Base-by-base conservation (phyloP, 495 filamentous ascomycete genomes). In the Aeminium ludgeri region DNA sequence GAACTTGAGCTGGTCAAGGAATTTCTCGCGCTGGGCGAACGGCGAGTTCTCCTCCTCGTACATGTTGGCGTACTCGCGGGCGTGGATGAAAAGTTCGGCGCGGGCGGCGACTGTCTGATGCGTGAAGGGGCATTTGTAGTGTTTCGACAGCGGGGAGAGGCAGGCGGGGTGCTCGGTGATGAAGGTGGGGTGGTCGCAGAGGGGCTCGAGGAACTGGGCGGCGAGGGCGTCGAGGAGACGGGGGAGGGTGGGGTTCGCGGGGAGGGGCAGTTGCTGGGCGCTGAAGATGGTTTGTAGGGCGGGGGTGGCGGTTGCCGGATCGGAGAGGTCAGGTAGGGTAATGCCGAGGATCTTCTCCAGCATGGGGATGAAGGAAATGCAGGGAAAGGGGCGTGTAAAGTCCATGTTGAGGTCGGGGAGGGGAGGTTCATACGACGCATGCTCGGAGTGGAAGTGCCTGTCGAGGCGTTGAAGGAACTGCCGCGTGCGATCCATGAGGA, bases 1-100 rank as follows among this genome's bases (percentile, higher is more conserved):
- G 27, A 51, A 70, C 20, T 60, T 56, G 2, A 72, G 44, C 52
- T 82, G 78, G 43, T 70, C 65, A 42, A 67, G 59, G 40, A 97
- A 87, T 57, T 96, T 97, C 38, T 74, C 66, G 17, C 83, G 67
- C 58, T 97, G 89, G 44, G 79, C 82, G 20, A 75, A 75, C 0
- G 89, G 91, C 33, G 82, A 82, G 59, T 96, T 97, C 60, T 97
- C 89, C 62, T 97, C 89, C 61, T 97, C 89, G 63, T 97, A 97
- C 53, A 80, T 83, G 57, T 97, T 97, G 7, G 87, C 81, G 25
- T 92, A 61, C 53, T 97, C 89, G 34, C 68, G 67, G 11, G 78
- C 75, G 30, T 69, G 55, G 52, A 94, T 70, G 61, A 95, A 96
- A 29, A 97, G 73, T 57, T 97, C 89, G 2, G 78, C 81, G 30